Conservation (phyloP, 169 alveolate species). For the Plasmodium vivax region DNA sequence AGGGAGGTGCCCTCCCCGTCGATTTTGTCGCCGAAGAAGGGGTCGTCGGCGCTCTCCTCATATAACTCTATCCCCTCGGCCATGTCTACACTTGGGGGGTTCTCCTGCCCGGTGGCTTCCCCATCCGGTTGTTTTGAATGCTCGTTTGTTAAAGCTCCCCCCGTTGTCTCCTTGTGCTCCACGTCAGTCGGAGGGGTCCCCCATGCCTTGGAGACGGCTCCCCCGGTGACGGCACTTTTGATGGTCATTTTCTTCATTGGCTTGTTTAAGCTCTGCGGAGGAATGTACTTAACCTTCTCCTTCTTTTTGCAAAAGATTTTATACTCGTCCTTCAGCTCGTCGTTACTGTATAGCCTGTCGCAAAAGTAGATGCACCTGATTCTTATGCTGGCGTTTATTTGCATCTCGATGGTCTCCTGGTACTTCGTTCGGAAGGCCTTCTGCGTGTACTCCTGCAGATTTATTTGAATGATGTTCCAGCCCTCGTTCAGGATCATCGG, state of each 20-base stretch:
- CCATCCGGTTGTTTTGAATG: background rate
- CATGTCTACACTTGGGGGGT: background rate
- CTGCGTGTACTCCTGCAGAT: conserved; percentile 96
- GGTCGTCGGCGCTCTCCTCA: background rate
- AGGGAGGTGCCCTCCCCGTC: conserved; percentile 20
- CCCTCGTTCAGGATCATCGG: conserved; percentile 99
- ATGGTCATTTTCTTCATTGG: conserved; percentile 23
- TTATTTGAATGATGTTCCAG: conserved; percentile 97
- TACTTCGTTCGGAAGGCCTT: conserved; percentile 98
- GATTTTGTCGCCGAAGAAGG: background rate
- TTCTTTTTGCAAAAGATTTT: conserved; percentile 53
- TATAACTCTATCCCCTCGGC: background rate
- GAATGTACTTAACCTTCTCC: conserved; percentile 33
- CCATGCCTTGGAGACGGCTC: conserved; percentile 3
- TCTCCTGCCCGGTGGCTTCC: background rate
- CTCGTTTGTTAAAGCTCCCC: background rate
- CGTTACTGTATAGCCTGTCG: conserved; percentile 93
- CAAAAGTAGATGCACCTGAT: conserved; percentile 96
- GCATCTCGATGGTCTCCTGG: conserved; percentile 95
- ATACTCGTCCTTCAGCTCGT: conserved; percentile 82
- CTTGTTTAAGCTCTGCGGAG: conserved; percentile 32
- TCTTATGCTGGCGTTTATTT: conserved; percentile 97
- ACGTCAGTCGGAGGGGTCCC: background rate
- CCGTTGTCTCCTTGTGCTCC: background rate
- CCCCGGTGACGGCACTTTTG: conserved; percentile 5